A percentile compares a stretch with the other conserved stretches of the same genome.
Conservation (phyloP, 1,284 basidiomycete genomes). For the Rhodotorula sp. region DNA sequence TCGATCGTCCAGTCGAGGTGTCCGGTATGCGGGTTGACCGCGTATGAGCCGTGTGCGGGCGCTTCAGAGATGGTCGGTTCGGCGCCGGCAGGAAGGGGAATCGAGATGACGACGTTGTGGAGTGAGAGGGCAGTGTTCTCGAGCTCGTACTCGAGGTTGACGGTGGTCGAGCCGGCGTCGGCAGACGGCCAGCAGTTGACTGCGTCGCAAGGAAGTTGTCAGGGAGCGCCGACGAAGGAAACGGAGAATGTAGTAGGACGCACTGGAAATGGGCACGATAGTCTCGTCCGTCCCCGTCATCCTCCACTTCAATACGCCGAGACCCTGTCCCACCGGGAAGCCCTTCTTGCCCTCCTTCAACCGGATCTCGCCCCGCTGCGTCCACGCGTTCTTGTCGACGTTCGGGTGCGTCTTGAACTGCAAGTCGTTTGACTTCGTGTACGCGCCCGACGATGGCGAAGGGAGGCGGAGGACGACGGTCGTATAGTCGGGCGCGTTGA, state of each 20-base stretch:
- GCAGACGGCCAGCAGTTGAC: conserved; percentile 97
- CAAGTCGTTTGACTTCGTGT: conserved; percentile 65
- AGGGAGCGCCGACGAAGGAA: background rate
- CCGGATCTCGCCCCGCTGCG: conserved; percentile 67
- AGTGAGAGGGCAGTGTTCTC: conserved; percentile 63
- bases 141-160: conserved; percentile 95
- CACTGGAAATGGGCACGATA: conserved; percentile 83
- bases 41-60: conserved; percentile 64
- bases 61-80: conserved; percentile 76
- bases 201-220: conserved; percentile 46
- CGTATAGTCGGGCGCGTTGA: conserved; percentile 72
- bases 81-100: conserved; percentile 84
- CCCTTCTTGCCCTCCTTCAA: conserved; percentile 77
- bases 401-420: conserved; percentile 98
- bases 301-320: conserved; percentile 91
- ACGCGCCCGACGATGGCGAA: conserved; percentile 53
- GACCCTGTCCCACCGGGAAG: conserved; percentile 81
- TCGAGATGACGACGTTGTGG: conserved; percentile 81
- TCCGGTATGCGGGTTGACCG: conserved; percentile 71
- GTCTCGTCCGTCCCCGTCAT: conserved; percentile 88
- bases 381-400: conserved; percentile 78
- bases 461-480: conserved; percentile 71
- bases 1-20: conserved; percentile 80
- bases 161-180: conserved; percentile 83
- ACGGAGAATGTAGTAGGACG: conserved; percentile 47